Evolutionary conservation across 164 flowering plant species (phyloP).

Genomic region (Saururus chinensis): DNA sequence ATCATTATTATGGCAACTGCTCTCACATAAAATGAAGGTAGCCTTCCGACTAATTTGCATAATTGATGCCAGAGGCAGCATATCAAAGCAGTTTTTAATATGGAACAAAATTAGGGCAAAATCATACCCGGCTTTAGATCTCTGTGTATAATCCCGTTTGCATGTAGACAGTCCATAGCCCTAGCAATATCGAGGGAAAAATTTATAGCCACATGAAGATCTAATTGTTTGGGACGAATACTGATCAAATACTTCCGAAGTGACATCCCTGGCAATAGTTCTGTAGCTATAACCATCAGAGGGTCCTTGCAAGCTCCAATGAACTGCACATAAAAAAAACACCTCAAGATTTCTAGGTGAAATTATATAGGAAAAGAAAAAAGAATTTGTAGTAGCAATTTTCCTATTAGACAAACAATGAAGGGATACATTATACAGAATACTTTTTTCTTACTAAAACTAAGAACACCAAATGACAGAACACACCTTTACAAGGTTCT

Average conservation of each 20-base stretch:
- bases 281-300: constrained; percentile 81
- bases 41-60: neutral
- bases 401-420: too few relatives aligned
- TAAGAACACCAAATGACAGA: neutral
- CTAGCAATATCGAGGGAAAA: constrained; percentile 84
- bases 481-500: constrained; percentile 77
- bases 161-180: constrained; percentile 92
- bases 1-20: too few relatives aligned
- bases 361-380: too few relatives aligned
- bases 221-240: constrained; percentile 57
- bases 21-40: too few relatives aligned
- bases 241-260: constrained; percentile 58
- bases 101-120: neutral
- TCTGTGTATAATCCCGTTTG: constrained; percentile 92
- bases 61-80: neutral
- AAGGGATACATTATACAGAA: too few relatives aligned
- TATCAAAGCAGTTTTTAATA: neutral
- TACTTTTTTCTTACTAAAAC: neutral
- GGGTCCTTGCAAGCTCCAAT: constrained; percentile 96
- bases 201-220: constrained; percentile 51
- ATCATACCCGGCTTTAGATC: constrained; percentile 84
- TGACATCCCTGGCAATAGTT: constrained; percentile 87
- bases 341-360: neutral
- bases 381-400: neutral
- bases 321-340: constrained; percentile 40